Conservation (phyloP, 805 yeast genomes). For the Kazachstania africana region DNA sequence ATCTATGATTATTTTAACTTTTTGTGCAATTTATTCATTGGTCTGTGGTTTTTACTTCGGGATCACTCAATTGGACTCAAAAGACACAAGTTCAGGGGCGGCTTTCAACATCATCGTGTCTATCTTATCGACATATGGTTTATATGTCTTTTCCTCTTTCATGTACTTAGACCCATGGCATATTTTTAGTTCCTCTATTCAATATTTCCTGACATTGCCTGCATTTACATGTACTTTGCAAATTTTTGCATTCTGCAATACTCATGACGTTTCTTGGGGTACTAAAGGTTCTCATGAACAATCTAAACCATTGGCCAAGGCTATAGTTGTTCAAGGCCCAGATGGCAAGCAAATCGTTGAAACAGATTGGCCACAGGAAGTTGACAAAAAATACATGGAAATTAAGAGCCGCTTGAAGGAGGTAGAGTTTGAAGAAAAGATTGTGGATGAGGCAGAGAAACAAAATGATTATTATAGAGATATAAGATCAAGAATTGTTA, state of each 20-base stretch:
- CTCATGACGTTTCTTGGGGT: conserved; percentile 63
- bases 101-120: conserved; percentile 76
- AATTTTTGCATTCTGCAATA: conserved; percentile 84
- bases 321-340: conserved; percentile 69
- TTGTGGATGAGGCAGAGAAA: conserved; percentile 20
- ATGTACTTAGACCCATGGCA: conserved; percentile 96
- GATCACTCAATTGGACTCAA: conserved; percentile 36
- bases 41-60: conserved; percentile 77
- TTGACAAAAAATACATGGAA: conserved; percentile 27
- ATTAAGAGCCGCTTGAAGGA: conserved; percentile 28
- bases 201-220: conserved; percentile 82
- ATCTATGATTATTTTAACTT: conserved; percentile 58
- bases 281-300: conserved; percentile 87
- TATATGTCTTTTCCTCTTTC: conserved; percentile 71
- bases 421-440: conserved; percentile 19
- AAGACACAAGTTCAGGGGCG: conserved; percentile 32
- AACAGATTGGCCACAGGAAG: conserved; percentile 31
- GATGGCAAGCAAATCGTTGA: conserved; percentile 78
- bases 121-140: conserved; percentile 80
- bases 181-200: conserved; percentile 72
- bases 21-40: conserved; percentile 74
- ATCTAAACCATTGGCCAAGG: conserved; percentile 61
- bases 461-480: conserved; percentile 87
- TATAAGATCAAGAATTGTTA: conserved; percentile 89
- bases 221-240: conserved; percentile 86